A percentile compares a stretch with the other conserved stretches of the same genome.
Conservation (phyloP, 805 yeast species). For the Candida stauntonica region DNA sequence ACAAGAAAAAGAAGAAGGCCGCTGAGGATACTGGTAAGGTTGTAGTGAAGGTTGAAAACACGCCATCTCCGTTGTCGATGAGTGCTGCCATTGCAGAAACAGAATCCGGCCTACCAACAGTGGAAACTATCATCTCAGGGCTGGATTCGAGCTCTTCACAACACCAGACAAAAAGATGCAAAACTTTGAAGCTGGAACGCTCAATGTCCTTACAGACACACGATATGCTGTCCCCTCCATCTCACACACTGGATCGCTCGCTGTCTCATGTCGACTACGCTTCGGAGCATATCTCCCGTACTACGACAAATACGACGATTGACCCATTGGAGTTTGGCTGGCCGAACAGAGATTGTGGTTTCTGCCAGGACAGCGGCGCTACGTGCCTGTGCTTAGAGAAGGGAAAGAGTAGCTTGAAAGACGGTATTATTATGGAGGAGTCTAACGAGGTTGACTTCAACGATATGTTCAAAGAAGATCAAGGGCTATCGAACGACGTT, state of each 20-base stretch:
- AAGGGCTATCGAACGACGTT: slow-evolving; percentile 4
- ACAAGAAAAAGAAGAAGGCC: slow-evolving; percentile 22
- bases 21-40: neutral
- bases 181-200: slow-evolving; percentile 16
- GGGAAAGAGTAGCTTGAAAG: neutral
- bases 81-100: slow-evolving; percentile 10
- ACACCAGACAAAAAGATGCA: slow-evolving; percentile 15
- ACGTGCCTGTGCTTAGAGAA: slow-evolving; percentile 19
- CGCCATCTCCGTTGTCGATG: slow-evolving; percentile 26
- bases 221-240: slow-evolving; percentile 3
- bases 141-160: neutral
- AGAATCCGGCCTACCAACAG: slow-evolving; percentile 13
- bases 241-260: neutral
- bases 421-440: slow-evolving; percentile 4
- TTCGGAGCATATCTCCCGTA: slow-evolving; percentile 7
- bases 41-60: slow-evolving; percentile 10
- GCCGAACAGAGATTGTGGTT: slow-evolving; percentile 16
- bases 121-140: slow-evolving; percentile 9
- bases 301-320: slow-evolving; percentile 21
- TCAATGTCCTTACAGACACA: slow-evolving; percentile 16
- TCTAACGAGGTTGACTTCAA: slow-evolving; percentile 7
- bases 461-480: slow-evolving; percentile 1
- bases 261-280: neutral
- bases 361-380: slow-evolving; percentile 14
- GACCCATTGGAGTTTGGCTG: slow-evolving; percentile 16